These are phyloP conservation scores for Trichoderma sp. DNA, from an alignment of 2,329 filamentous ascomycete genomes.

Conservation along the genomic window DNA sequence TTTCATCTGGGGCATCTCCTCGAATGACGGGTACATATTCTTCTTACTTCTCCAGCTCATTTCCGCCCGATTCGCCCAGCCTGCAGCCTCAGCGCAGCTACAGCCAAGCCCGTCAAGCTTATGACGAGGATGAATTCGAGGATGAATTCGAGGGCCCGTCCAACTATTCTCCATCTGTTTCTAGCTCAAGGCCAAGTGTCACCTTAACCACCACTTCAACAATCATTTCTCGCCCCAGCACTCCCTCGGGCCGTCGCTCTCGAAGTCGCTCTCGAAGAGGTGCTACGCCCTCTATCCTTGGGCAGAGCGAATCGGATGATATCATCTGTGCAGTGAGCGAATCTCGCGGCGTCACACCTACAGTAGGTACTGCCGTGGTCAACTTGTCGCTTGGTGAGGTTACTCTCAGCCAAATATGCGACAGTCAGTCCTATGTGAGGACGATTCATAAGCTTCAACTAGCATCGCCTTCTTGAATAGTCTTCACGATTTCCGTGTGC, in stretches of 20 bases:
- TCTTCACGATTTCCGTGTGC: conserved; percentile 73
- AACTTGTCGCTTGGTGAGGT: conserved; percentile 84
- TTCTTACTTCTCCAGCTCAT: background rate
- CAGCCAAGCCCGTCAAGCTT: background rate
- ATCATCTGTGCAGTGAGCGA: conserved; percentile 89
- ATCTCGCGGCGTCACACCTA: conserved; percentile 81
- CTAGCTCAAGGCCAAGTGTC: conserved; percentile 27
- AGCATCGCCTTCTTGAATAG: conserved; percentile 75
- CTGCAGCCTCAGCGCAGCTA: background rate
- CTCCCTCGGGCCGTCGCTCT: conserved; percentile 49
- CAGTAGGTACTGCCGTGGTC: conserved; percentile 82
- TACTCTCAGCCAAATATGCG: conserved; percentile 85
- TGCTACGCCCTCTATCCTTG: conserved; percentile 43
- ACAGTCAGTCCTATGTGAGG: conserved; percentile 87
- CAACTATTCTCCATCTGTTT: conserved; percentile 27
- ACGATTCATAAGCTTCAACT: conserved; percentile 85
- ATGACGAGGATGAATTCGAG: background rate
- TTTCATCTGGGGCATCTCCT: background rate
- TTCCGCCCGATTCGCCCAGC: background rate
- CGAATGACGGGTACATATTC: background rate
- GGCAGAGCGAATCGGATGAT: conserved; percentile 59
- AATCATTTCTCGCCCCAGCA: conserved; percentile 39
- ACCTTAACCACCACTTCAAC: conserved; percentile 31
- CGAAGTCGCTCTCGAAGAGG: conserved; percentile 48
- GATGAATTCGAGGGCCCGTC: background rate